Evolutionary conservation across 164 flowering plant species (phyloP).

Genomic region (Buxus sempervirens): DNA sequence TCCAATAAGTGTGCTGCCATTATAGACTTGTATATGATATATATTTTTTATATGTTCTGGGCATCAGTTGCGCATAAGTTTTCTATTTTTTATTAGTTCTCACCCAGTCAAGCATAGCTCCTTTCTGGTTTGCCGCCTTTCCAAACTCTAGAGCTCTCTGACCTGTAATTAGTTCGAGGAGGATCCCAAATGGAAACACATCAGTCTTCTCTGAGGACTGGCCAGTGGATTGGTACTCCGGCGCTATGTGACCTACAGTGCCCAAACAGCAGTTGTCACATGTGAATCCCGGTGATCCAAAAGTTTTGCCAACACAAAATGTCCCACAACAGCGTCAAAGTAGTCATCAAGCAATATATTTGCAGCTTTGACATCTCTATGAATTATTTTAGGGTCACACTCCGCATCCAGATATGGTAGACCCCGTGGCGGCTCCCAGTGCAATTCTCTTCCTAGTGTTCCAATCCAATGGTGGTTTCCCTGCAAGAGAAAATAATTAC

Average conservation of each 20-base stretch:
- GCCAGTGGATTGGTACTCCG: slow-evolving; percentile 69
- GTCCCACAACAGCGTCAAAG: slow-evolving; percentile 74
- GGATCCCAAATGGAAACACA: slow-evolving; percentile 71
- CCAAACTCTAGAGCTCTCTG: slow-evolving; percentile 65
- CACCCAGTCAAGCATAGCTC: slow-evolving; percentile 71
- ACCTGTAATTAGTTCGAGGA: slow-evolving; percentile 65
- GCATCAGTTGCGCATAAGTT: not conserved
- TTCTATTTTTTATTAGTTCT: slow-evolving; percentile 1
- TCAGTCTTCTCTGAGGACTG: slow-evolving; percentile 77
- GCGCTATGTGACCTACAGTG: slow-evolving; percentile 75
- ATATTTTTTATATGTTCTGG: not conserved
- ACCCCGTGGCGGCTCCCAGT: slow-evolving; percentile 64
- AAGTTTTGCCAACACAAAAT: slow-evolving; percentile 70
- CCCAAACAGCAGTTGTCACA: slow-evolving; percentile 78
- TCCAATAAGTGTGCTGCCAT: not conserved
- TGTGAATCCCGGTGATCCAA: slow-evolving; percentile 65
- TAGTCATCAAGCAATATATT: slow-evolving; percentile 69
- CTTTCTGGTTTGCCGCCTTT: slow-evolving; percentile 62
- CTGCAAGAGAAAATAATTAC: slow-evolving; percentile 25
- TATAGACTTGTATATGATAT: not conserved
- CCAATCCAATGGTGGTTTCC: slow-evolving; percentile 63
- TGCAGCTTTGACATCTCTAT: slow-evolving; percentile 79
- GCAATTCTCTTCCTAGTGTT: slow-evolving; percentile 60
- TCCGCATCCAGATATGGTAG: slow-evolving; percentile 66
- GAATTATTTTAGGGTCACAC: slow-evolving; percentile 77